Evolutionary conservation across 2,329 filamentous ascomycete genomes (phyloP), one percentile per base, ranked within the genome.

Genomic region (Uncinocarpus reesii): DNA sequence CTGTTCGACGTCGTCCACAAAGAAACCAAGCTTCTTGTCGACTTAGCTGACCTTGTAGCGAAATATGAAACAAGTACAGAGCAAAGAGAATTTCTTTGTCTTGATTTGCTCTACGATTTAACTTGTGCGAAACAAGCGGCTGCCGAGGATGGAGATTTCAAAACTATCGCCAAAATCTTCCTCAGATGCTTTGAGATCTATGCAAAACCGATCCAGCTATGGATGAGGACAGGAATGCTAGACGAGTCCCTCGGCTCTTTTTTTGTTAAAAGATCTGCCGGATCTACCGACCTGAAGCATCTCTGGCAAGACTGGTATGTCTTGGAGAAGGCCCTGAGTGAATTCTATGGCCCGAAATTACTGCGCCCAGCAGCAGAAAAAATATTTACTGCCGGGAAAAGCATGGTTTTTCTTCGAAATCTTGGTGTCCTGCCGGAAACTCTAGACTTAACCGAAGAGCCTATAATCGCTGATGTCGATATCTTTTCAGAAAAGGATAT

Each of bases 301-400:
- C 70, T 92, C 7, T 96, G 90, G 90, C 76, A 82, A 55, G 75
- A 81, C 50, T 80, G 83, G 57, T 95, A 81, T 62, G 71, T 75
- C 18, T 69, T 95, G 11, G 78, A 80, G 0, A 64, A 74, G 2
- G 71, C 79, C 3, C 43, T 55, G 35, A 79, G 81, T 13, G 66
- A 68, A 1, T 63, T 88, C 1, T 79, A 83, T 56, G 81, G 83
- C 0, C 89, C 90, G 0, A 74, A 69, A 2, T 95, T 95, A 55
- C 72, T 95, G 3, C 78, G 81, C 32, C 75, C 81, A 2, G 77
- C 81, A 1, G 79, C 79, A 0, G 68, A 71, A 20, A 84, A 81
- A 53, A 86, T 95, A 31, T 90, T 95, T 58, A 87, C 82, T 1
- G 82, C 86, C 1, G 90, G 90, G 0, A 95, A 95, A 65, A 93